Evolutionary conservation across 352 stramenopile species (phyloP).

Genomic region (Phytophthora uliginosa): DNA sequence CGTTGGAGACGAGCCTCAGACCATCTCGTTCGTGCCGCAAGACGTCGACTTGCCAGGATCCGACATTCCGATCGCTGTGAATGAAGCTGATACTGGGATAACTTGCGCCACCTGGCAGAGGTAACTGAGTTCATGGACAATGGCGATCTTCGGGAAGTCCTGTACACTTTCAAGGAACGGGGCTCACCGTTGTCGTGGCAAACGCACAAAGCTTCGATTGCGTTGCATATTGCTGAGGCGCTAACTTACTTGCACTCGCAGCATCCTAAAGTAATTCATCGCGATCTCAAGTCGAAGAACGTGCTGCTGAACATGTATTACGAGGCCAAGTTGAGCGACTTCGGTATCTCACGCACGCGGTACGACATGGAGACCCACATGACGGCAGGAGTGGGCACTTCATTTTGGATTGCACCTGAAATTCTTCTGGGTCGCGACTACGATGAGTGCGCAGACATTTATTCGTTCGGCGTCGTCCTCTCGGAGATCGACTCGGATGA

Average conservation of each 20-base stretch:
- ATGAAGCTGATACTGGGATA: conserved; percentile 43
- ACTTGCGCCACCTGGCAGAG: conserved; percentile 50
- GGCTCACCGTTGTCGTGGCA: conserved; percentile 48
- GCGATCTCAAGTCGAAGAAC: conserved; percentile 59
- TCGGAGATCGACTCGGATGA: conserved; percentile 64
- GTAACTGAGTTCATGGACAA: conserved; percentile 78
- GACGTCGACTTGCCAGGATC: conserved; percentile 35
- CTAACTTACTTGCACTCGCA: conserved; percentile 70
- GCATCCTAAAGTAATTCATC: conserved; percentile 61
- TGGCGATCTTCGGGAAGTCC: conserved; percentile 64
- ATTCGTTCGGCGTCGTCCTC: conserved; percentile 59
- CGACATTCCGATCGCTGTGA: conserved; percentile 34
- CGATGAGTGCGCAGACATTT: conserved; percentile 62
- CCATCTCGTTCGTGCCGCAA: conserved; percentile 38
- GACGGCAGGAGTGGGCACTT: conserved; percentile 54
- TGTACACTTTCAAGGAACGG: conserved; percentile 53
- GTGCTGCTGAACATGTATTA: conserved; percentile 50
- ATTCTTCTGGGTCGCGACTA: conserved; percentile 59
- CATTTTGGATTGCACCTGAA: conserved; percentile 78
- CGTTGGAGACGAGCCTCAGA: conserved; percentile 27
- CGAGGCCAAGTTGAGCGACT: conserved; percentile 77
- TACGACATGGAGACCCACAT: conserved; percentile 62
- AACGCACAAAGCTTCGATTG: conserved; percentile 55
- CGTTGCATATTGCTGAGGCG: conserved; percentile 64
- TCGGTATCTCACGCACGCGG: conserved; percentile 63